A percentile compares a stretch with the other conserved stretches of the same genome.
These are phyloP conservation scores for Vitis cinerea DNA, from an alignment of 164 flowering plant species.

Conservation along the genomic window DNA sequence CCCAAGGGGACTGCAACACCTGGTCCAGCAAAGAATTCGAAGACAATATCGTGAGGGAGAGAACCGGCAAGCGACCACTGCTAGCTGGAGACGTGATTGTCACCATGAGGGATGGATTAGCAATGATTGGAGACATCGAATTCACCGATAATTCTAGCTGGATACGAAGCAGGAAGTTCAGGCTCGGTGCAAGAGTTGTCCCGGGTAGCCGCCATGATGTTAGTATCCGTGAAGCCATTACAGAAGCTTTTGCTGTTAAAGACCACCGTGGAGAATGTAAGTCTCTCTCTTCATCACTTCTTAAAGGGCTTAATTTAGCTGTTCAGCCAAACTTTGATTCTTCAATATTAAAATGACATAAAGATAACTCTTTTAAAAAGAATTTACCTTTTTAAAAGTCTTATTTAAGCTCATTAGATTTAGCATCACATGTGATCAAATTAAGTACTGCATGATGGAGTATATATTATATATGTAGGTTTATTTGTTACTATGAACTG, in stretches of 20 bases:
- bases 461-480: too few species aligned
- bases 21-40: conserved; percentile 50
- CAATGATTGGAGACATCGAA: conserved; percentile 17
- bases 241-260: too few species aligned
- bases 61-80: conserved; percentile 52
- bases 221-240: too few species aligned
- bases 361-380: too few species aligned
- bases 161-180: conserved; percentile 60
- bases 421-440: too few species aligned
- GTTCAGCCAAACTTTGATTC: neutral
- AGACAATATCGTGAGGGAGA: conserved; percentile 41
- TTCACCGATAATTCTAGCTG: conserved; percentile 73
- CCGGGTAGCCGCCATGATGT: too few species aligned
- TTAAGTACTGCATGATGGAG: too few species aligned
- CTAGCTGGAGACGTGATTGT: conserved; percentile 26
- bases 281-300: neutral
- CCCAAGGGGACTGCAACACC: conserved; percentile 17
- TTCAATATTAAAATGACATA: too few species aligned
- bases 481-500: too few species aligned
- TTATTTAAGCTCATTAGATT: too few species aligned
- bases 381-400: too few species aligned
- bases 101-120: conserved; percentile 22
- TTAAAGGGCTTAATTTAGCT: neutral
- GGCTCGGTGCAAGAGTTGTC: conserved; percentile 48
- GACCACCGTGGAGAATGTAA: conserved; percentile 36